Percentiles rank a stretch among this genome's conserved stretches.
Conservation (phyloP, 371 early-diverging fungal genomes). For the Syncephalastrum contaminatum region DNA sequence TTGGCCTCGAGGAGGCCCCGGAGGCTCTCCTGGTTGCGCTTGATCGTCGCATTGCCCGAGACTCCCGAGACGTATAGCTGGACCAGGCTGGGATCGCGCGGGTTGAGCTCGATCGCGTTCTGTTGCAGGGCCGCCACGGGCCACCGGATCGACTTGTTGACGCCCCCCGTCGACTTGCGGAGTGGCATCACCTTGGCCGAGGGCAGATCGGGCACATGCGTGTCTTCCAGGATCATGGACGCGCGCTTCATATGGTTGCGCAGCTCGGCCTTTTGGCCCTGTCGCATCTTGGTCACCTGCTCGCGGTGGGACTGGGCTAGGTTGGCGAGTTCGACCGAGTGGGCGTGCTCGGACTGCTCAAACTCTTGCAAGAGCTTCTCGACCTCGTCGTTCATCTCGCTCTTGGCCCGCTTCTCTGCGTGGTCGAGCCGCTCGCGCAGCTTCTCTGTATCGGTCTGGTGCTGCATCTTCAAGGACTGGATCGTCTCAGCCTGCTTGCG, state of each 20-base stretch:
- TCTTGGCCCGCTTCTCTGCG: constrained; percentile 38
- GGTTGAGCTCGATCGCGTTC: constrained; percentile 13
- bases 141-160: constrained; percentile 20
- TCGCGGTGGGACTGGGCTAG: constrained; percentile 38
- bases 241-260: constrained; percentile 14
- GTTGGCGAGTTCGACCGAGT: constrained; percentile 35
- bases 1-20: constrained; percentile 16
- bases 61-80: constrained; percentile 40
- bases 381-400: constrained; percentile 42
- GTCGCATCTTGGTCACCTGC: constrained; percentile 34
- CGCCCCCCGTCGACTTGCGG: constrained; percentile 19
- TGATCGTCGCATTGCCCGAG: constrained; percentile 28
- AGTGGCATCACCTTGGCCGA: constrained; percentile 8
- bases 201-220: background rate
- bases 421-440: constrained; percentile 29
- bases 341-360: constrained; percentile 50
- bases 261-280: constrained; percentile 30
- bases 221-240: constrained; percentile 9
- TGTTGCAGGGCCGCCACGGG: constrained; percentile 12
- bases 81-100: constrained; percentile 25
- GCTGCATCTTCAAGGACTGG: constrained; percentile 23
- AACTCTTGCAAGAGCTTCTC: constrained; percentile 45
- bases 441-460: constrained; percentile 23
- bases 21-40: constrained; percentile 32
- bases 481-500: constrained; percentile 30